A percentile compares a stretch with the other conserved stretches of the same genome.
These are phyloP conservation scores for Daldinia decipiens DNA, from an alignment of 495 filamentous ascomycete genomes.

Conservation along the genomic window DNA sequence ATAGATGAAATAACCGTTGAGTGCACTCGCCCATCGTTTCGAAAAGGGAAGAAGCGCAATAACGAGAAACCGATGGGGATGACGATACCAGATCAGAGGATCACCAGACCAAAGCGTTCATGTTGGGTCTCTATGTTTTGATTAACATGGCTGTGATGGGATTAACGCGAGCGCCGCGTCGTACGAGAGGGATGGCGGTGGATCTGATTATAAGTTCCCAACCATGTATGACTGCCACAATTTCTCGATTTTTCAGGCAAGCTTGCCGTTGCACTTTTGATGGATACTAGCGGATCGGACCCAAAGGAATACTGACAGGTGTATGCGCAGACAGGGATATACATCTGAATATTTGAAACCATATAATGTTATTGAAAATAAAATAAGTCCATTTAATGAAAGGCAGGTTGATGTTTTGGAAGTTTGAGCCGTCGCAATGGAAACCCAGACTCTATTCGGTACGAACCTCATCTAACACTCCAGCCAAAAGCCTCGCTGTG, in stretches of 20 bases:
- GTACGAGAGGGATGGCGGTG: conserved; percentile 17
- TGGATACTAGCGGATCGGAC: conserved; percentile 9
- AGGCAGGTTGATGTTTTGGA: not conserved
- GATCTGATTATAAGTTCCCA: conserved; percentile 17
- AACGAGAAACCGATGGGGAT: conserved; percentile 38
- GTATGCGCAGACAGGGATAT: conserved; percentile 17
- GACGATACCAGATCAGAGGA: conserved; percentile 23
- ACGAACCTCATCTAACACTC: too few species aligned
- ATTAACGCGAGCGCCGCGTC: conserved; percentile 14
- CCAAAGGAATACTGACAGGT: conserved; percentile 12
- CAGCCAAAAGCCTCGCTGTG: too few species aligned
- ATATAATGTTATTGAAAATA: not conserved
- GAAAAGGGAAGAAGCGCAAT: conserved; percentile 39
- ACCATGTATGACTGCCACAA: conserved; percentile 32
- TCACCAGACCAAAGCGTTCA: conserved; percentile 18
- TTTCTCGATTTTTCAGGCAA: conserved; percentile 17
- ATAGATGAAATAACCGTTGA: conserved; percentile 21
- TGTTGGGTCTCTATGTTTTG: conserved; percentile 2
- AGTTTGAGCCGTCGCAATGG: not conserved
- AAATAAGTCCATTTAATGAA: not conserved
- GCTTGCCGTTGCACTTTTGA: conserved; percentile 5
- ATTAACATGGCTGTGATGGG: conserved; percentile 6
- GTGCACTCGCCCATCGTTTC: not conserved
- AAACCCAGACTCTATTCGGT: too few species aligned
- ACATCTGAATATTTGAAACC: conserved; percentile 8